These are phyloP conservation scores for Neolecta irregularis DNA, from an alignment of 1,139 yeast genomes.

Conservation along the genomic window DNA sequence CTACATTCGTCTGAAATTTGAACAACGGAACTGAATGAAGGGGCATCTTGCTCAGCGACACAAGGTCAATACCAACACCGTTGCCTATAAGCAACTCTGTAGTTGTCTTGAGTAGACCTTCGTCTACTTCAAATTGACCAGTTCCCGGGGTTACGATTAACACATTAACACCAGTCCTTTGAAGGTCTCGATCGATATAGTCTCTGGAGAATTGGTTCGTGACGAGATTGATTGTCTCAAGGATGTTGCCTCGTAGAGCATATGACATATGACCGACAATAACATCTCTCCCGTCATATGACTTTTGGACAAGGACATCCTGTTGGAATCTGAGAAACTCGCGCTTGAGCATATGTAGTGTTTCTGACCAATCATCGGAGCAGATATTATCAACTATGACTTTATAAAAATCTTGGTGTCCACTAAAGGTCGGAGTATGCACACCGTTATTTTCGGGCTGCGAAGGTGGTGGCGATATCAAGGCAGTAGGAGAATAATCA, in stretches of 20 bases:
- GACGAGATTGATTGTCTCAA: constrained; percentile 79
- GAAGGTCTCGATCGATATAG: constrained; percentile 68
- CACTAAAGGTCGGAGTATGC: background rate
- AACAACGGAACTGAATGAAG: constrained; percentile 82
- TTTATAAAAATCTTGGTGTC: constrained; percentile 50
- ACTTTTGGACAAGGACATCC: constrained; percentile 40
- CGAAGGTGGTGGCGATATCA: constrained; percentile 5
- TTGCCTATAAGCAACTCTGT: constrained; percentile 59
- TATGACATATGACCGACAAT: constrained; percentile 42
- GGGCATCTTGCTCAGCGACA: constrained; percentile 83
- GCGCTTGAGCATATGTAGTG: constrained; percentile 70
- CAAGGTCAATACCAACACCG: constrained; percentile 76
- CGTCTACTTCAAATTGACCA: constrained; percentile 85
- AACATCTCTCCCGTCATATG: constrained; percentile 21
- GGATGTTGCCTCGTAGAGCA: constrained; percentile 71
- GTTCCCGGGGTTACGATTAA: constrained; percentile 82
- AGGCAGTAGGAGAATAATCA: constrained; percentile 3
- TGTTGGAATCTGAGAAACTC: constrained; percentile 75
- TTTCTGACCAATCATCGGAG: constrained; percentile 53
- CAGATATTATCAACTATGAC: constrained; percentile 87
- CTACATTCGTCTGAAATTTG: constrained; percentile 39
- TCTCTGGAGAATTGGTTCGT: constrained; percentile 65
- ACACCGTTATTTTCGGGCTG: constrained; percentile 22
- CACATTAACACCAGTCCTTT: constrained; percentile 76
- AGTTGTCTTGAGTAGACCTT: constrained; percentile 56